Evolutionary conservation across 352 stramenopile genomes (phyloP).

Genomic region (Peronospora destructor): DNA sequence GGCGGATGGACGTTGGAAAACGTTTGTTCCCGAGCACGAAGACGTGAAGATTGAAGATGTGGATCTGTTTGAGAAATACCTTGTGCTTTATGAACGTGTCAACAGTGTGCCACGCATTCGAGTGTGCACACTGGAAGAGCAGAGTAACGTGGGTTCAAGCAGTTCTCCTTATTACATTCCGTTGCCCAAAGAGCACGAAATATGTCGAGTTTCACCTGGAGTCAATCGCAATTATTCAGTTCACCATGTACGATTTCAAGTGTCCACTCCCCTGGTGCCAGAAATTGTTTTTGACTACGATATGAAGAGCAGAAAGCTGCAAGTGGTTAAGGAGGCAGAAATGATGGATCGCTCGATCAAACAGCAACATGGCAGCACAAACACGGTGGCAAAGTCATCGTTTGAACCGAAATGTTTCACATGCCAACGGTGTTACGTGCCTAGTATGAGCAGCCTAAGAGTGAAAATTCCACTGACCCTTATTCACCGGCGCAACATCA

Average conservation of each 20-base stretch:
- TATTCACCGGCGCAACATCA: constrained; percentile 57
- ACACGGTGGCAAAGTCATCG: constrained; percentile 6
- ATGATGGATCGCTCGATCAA: constrained; percentile 21
- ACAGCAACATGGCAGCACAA: neutral
- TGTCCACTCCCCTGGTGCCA: constrained; percentile 64
- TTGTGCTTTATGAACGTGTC: constrained; percentile 80
- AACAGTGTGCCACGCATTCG: constrained; percentile 65
- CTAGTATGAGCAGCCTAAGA: constrained; percentile 30
- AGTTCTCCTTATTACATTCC: constrained; percentile 45
- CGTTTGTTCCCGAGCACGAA: constrained; percentile 41
- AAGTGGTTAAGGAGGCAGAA: constrained; percentile 52
- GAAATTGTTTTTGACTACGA: constrained; percentile 82
- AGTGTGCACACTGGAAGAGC: constrained; percentile 31
- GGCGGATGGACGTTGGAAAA: constrained; percentile 27
- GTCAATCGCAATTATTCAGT: constrained; percentile 76
- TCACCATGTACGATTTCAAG: constrained; percentile 54
- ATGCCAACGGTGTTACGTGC: constrained; percentile 39
- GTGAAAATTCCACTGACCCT: constrained; percentile 68
- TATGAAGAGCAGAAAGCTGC: constrained; percentile 37
- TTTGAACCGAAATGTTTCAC: constrained; percentile 33
- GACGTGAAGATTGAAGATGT: constrained; percentile 86
- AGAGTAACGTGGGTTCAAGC: neutral
- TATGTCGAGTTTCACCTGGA: constrained; percentile 57
- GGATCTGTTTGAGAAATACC: constrained; percentile 70
- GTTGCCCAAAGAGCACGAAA: constrained; percentile 47